Percentiles rank a stretch among this genome's conserved stretches.
These are phyloP conservation scores for Xerocomus amazonicus DNA, from an alignment of 1,284 basidiomycete species.

Conservation along the genomic window DNA sequence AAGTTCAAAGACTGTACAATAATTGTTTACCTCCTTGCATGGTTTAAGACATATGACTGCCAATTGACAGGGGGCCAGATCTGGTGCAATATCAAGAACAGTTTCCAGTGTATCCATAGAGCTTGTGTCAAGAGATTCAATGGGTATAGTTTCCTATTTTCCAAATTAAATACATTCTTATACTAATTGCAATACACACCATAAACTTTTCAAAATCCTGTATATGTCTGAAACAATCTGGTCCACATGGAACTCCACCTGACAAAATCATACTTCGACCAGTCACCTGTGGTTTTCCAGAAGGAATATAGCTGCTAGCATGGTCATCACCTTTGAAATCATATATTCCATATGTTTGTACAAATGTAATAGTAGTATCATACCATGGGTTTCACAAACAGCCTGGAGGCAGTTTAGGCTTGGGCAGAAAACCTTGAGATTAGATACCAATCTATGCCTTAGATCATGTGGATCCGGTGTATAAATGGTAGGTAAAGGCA, in stretches of 20 bases:
- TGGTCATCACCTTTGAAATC: constrained; percentile 10
- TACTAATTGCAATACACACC: background rate
- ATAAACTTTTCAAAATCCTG: constrained; percentile 22
- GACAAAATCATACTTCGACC: constrained; percentile 30
- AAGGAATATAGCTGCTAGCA: constrained; percentile 20
- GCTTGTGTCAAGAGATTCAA: constrained; percentile 11
- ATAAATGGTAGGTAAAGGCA: constrained; percentile 5
- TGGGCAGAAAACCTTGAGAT: constrained; percentile 48
- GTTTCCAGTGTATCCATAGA: constrained; percentile 25
- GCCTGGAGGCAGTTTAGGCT: constrained; percentile 49
- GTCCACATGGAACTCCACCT: constrained; percentile 35
- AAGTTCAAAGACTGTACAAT: background rate
- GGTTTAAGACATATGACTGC: constrained; percentile 36
- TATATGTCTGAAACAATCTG: constrained; percentile 39
- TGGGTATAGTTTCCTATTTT: constrained; percentile 21
- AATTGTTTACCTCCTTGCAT: constrained; percentile 36
- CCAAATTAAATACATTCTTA: background rate
- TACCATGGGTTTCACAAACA: constrained; percentile 51
- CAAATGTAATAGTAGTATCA: background rate
- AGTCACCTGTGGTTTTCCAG: constrained; percentile 31
- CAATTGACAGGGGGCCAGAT: constrained; percentile 37
- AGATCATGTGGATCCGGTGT: constrained; percentile 28
- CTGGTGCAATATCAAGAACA: constrained; percentile 37
- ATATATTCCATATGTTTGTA: background rate
- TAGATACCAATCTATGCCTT: constrained; percentile 31